These are phyloP conservation scores for Fusarium udum DNA, from an alignment of 2,329 filamentous ascomycete genomes.

Conservation along the genomic window DNA sequence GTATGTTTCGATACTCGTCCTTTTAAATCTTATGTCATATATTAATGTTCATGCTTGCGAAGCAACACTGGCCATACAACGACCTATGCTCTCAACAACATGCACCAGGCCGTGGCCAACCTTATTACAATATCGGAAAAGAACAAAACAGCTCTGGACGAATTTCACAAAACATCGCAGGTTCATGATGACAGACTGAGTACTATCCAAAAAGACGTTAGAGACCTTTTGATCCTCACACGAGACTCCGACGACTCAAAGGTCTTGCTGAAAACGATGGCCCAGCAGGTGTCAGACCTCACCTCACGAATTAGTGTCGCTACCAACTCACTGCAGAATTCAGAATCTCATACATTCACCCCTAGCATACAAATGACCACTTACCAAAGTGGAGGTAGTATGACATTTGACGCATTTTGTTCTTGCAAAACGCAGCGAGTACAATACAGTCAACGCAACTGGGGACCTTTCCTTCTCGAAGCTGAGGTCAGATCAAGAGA, in stretches of 20 bases:
- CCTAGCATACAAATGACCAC: accelerated
- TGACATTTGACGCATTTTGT: accelerated
- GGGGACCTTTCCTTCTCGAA: neutral
- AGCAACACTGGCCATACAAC: neutral
- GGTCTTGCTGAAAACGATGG: accelerated
- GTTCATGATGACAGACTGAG: accelerated
- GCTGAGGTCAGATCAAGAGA: neutral
- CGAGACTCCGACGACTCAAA: accelerated
- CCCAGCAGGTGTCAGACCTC: accelerated
- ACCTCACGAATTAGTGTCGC: accelerated
- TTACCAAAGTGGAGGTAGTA: neutral
- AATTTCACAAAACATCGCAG: accelerated
- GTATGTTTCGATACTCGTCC: neutral
- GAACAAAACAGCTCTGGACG: neutral
- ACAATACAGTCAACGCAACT: accelerated
- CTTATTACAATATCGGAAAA: accelerated
- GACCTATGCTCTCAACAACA: accelerated
- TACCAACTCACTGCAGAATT: accelerated
- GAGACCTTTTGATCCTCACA: neutral
- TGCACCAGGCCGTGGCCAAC: accelerated
- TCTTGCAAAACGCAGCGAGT: neutral
- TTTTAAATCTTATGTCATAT: neutral
- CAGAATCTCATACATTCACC: accelerated
- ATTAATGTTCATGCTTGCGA: accelerated
- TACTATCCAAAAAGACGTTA: accelerated